phyloP scores from a whole-genome alignment of 371 early-diverging fungal species.

The Batrachochytrium dendrobatidis region DNA sequence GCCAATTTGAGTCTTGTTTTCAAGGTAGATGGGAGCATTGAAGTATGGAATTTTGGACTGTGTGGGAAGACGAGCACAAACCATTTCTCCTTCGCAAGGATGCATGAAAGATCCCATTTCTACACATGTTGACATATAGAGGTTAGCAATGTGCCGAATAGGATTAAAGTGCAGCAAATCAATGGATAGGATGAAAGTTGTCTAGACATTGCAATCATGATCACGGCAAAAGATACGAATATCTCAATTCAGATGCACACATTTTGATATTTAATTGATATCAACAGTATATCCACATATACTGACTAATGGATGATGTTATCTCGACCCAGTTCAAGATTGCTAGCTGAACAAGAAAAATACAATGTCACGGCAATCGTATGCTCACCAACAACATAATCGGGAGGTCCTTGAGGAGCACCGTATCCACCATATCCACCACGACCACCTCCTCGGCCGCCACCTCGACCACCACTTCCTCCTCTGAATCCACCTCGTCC shows the following conservation, averaged over 20 bases:
- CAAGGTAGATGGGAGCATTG: slow-evolving; percentile 95
- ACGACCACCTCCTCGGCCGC: slow-evolving; percentile 48
- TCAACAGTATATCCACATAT: too few species aligned
- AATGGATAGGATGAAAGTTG: background rate
- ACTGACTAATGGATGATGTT: too few species aligned
- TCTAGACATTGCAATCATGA: background rate
- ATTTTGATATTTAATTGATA: background rate
- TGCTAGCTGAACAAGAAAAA: too few species aligned
- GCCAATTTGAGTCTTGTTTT: slow-evolving; percentile 97
- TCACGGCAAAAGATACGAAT: background rate
- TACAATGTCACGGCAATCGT: background rate
- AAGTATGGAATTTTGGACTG: slow-evolving; percentile 91
- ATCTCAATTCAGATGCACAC: background rate
- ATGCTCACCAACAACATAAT: slow-evolving; percentile 60
- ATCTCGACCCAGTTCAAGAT: too few species aligned
- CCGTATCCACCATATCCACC: slow-evolving; percentile 58
- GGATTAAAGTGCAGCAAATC: slow-evolving; percentile 6
- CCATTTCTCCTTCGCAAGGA: slow-evolving; percentile 95
- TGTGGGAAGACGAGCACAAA: slow-evolving; percentile 47
- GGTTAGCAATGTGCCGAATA: background rate
- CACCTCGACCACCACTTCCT: slow-evolving; percentile 53
- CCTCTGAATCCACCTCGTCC: slow-evolving; percentile 27
- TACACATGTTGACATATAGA: slow-evolving; percentile 7
- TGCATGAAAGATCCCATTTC: slow-evolving; percentile 92
- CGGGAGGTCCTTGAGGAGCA: slow-evolving; percentile 65